A percentile compares a stretch with the other conserved stretches of the same genome.
These are phyloP conservation scores for Pestalotiopsis sp. DNA, from an alignment of 2,329 filamentous ascomycete species.

Conservation along the genomic window DNA sequence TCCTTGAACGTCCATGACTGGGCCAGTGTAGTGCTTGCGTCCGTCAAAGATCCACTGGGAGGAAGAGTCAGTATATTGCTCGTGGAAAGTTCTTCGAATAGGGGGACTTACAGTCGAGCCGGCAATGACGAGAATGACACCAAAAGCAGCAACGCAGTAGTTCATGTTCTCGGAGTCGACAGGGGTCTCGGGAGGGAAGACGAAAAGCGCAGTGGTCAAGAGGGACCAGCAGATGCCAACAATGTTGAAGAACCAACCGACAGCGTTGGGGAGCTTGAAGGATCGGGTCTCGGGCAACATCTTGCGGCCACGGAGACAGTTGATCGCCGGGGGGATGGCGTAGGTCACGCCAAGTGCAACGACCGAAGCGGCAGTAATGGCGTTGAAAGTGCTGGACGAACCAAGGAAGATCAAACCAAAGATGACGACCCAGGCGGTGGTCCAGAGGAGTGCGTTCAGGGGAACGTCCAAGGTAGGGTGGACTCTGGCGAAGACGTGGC, in stretches of 20 bases:
- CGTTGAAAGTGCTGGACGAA: constrained; percentile 69
- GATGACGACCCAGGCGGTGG: constrained; percentile 62
- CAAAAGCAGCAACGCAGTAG: constrained; percentile 52
- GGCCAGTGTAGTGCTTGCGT: constrained; percentile 48
- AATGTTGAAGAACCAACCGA: constrained; percentile 64
- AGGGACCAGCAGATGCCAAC: constrained; percentile 67
- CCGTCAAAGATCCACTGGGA: constrained; percentile 48
- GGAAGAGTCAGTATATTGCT: background rate
- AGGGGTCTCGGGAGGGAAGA: constrained; percentile 70
- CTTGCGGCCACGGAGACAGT: constrained; percentile 66
- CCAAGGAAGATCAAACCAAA: constrained; percentile 74
- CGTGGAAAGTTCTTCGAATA: background rate
- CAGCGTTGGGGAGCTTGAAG: constrained; percentile 55
- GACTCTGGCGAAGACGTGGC: constrained; percentile 46
- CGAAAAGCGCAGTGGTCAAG: constrained; percentile 74
- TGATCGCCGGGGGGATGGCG: constrained; percentile 72
- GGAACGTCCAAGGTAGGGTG: constrained; percentile 65
- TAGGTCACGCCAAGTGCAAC: constrained; percentile 75
- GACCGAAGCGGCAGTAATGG: constrained; percentile 71
- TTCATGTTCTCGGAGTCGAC: constrained; percentile 72
- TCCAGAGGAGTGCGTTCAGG: constrained; percentile 66
- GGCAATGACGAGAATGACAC: constrained; percentile 48
- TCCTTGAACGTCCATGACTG: constrained; percentile 30
- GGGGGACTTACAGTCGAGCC: constrained; percentile 28
- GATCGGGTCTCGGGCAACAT: constrained; percentile 62